Percentiles rank a stretch among this genome's conserved stretches.
These are phyloP conservation scores for Mycena olivaceomarginata DNA, from an alignment of 768 basidiomycete species.

Conservation along the genomic window DNA sequence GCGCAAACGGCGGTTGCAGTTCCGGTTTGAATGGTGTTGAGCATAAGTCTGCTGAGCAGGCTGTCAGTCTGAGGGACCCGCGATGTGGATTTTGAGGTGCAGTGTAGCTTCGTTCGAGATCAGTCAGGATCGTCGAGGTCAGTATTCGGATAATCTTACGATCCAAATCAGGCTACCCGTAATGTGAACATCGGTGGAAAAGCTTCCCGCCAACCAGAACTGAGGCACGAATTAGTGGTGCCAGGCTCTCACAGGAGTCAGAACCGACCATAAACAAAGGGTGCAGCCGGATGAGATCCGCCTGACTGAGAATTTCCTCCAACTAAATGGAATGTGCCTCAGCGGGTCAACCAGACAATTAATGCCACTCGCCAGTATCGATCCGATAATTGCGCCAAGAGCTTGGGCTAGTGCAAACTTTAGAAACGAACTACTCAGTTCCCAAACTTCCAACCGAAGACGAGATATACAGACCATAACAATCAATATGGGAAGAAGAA, in stretches of 20 bases:
- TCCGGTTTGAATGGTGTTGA: slow-evolving; percentile 16
- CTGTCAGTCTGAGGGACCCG: not conserved
- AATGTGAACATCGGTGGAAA: slow-evolving; percentile 24
- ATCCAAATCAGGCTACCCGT: slow-evolving; percentile 23
- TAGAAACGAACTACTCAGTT: not conserved
- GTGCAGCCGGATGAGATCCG: slow-evolving; percentile 21
- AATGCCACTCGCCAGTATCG: not conserved
- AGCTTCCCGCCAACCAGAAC: slow-evolving; percentile 28
- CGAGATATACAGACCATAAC: slow-evolving; percentile 6
- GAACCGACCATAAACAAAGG: slow-evolving; percentile 8
- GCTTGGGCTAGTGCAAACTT: slow-evolving; percentile 19
- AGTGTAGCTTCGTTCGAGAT: slow-evolving; percentile 12
- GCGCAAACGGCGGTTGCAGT: slow-evolving; percentile 23
- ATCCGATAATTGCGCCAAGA: slow-evolving; percentile 3
- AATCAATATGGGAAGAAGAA: slow-evolving; percentile 1
- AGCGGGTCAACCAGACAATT: no score
- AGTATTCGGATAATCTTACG: not conserved
- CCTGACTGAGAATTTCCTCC: slow-evolving; percentile 3
- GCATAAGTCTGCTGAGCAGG: slow-evolving; percentile 12
- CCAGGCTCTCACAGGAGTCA: not conserved
- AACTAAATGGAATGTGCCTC: not conserved
- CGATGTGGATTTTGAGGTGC: not conserved
- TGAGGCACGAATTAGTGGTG: not conserved
- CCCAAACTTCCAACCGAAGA: no score
- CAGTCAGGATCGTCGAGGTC: not conserved